These are phyloP conservation scores for Cryptosporidium sp. DNA, from an alignment of 169 alveolate species.

Conservation along the genomic window DNA sequence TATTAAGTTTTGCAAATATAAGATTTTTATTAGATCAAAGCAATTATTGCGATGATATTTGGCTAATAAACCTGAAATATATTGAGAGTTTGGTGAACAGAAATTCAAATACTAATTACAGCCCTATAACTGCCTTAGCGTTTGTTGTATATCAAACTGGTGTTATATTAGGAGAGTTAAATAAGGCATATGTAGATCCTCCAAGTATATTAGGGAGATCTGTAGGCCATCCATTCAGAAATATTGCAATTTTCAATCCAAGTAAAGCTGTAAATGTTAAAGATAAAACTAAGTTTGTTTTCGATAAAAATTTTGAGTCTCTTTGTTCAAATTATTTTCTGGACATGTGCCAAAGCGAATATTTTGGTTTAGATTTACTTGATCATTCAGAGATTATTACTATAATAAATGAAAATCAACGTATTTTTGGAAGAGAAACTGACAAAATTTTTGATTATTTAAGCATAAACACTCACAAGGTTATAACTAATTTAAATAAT, in stretches of 20 bases:
- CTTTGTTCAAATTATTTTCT: conserved; percentile 14
- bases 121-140: conserved; percentile 10
- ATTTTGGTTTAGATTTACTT: conserved; percentile 1
- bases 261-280: background rate
- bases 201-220: background rate
- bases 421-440: background rate
- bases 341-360: conserved; percentile 33
- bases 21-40: conserved; percentile 44
- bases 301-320: background rate
- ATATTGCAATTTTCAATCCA: conserved; percentile 20
- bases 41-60: conserved; percentile 13
- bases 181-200: background rate
- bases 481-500: background rate
- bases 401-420: background rate
- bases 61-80: conserved; percentile 20
- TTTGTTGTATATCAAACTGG: conserved; percentile 28
- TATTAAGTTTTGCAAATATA: conserved; percentile 2
- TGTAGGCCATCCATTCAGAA: conserved; percentile 68
- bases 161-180: background rate
- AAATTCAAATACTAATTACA: background rate
- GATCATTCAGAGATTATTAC: conserved; percentile 14
- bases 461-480: background rate
- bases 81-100: background rate
- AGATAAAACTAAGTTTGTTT: background rate
- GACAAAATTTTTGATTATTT: conserved; percentile 6